Conservation (phyloP, 495 filamentous ascomycete species). For the Halenospora varia region DNA sequence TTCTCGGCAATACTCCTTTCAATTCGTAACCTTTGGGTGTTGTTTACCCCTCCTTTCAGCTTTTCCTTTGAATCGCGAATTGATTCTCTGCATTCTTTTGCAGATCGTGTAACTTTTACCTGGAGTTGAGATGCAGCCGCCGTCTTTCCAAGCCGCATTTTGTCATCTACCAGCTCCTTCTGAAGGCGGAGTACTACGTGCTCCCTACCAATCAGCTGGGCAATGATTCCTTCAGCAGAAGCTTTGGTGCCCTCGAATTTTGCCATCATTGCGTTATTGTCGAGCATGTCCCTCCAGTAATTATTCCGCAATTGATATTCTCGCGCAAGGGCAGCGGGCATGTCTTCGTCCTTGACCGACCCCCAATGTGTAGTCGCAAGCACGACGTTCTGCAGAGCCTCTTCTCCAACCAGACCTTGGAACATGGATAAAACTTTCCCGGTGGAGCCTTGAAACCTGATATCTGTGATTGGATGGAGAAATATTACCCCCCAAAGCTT, state of each 20-base stretch:
- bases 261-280: neutral
- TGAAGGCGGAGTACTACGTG: neutral
- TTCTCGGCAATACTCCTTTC: neutral
- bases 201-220: neutral
- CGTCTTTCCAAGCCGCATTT: neutral
- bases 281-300: conserved; percentile 21
- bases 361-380: conserved; percentile 22
- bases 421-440: conserved; percentile 19
- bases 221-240: neutral
- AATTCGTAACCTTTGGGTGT: neutral
- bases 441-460: conserved; percentile 17
- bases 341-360: conserved; percentile 3
- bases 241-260: conserved; percentile 25
- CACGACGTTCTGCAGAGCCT: conserved; percentile 13
- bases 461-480: conserved; percentile 27
- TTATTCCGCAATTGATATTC: neutral
- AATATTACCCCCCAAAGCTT: conserved; percentile 26
- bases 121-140: neutral
- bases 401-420: conserved; percentile 16
- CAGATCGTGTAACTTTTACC: neutral
- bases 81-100: neutral
- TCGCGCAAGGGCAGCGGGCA: conserved; percentile 9
- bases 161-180: conserved; percentile 6
- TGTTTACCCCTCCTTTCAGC: neutral
- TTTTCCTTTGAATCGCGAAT: neutral